Conservation (phyloP, 2,329 filamentous ascomycete genomes). For the Blumeriella jaapii region DNA sequence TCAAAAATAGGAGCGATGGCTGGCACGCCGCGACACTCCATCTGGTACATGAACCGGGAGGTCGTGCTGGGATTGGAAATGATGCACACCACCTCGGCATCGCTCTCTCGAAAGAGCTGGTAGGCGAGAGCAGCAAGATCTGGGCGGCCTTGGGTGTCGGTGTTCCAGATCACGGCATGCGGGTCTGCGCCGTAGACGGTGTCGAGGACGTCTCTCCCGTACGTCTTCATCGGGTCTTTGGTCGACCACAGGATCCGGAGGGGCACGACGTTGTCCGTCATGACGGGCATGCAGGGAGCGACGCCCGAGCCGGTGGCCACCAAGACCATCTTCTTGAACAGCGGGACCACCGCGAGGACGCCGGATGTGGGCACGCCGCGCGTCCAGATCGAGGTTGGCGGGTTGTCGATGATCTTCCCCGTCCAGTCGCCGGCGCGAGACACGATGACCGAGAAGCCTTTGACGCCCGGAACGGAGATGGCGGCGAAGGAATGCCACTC, state of each 20-base stretch:
- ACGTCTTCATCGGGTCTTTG: constrained; percentile 26
- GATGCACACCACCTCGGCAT: constrained; percentile 29
- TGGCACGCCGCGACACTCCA: constrained; percentile 29
- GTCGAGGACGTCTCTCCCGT: constrained; percentile 26
- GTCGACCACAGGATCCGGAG: constrained; percentile 29
- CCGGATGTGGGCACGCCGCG: constrained; percentile 56
- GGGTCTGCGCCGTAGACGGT: constrained; percentile 25
- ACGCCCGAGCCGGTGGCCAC: constrained; percentile 66
- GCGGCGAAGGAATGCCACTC: constrained; percentile 72
- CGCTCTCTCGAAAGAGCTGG: constrained; percentile 22
- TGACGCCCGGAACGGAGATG: constrained; percentile 46
- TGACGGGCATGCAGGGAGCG: constrained; percentile 45
- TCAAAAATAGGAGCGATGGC: constrained; percentile 31
- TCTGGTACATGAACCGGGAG: constrained; percentile 29
- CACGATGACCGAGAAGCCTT: constrained; percentile 56
- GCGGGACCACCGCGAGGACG: constrained; percentile 53
- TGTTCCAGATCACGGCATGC: constrained; percentile 28
- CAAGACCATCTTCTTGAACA: constrained; percentile 55
- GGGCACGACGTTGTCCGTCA: constrained; percentile 16
- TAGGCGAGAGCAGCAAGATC: constrained; percentile 27
- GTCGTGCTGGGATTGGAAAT: constrained; percentile 30
- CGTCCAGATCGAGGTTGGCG: constrained; percentile 53
- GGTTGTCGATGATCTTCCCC: constrained; percentile 45
- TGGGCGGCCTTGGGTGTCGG: constrained; percentile 26
- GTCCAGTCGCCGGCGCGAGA: constrained; percentile 73